phyloP scores from a whole-genome alignment of 495 filamentous ascomycete genomes.

The Lophiotrema nucula region DNA sequence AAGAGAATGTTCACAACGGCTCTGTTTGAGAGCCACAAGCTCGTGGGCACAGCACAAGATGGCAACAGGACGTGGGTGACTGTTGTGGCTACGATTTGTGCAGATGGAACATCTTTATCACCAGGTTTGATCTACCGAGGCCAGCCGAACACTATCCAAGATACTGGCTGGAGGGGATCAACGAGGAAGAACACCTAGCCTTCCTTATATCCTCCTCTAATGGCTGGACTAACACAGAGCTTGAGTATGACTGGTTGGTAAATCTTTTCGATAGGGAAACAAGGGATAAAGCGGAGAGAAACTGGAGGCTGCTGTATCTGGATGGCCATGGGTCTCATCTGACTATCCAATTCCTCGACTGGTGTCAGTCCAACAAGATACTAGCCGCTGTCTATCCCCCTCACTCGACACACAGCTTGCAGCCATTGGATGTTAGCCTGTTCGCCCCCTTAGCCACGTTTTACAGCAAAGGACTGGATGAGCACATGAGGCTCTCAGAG shows the following conservation, averaged over 20 bases:
- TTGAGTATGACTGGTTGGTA: constrained; percentile 17
- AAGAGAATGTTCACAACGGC: constrained; percentile 1
- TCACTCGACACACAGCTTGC: constrained; percentile 24
- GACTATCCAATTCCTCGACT: constrained; percentile 19
- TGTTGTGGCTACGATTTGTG: constrained; percentile 18
- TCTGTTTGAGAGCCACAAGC: background rate
- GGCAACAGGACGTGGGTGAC: constrained; percentile 12
- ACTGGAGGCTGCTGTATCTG: constrained; percentile 15
- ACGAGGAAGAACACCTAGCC: background rate
- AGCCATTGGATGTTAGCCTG: constrained; percentile 22
- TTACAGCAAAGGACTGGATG: background rate
- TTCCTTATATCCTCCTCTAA: constrained; percentile 10
- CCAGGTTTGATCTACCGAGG: constrained; percentile 17
- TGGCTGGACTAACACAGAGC: constrained; percentile 23
- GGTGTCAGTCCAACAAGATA: constrained; percentile 4
- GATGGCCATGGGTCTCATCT: constrained; percentile 21
- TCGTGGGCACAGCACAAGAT: constrained; percentile 13
- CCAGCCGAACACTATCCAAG: constrained; percentile 2
- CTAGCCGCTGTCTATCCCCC: constrained; percentile 4
- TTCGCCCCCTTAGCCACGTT: background rate
- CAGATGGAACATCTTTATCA: constrained; percentile 14
- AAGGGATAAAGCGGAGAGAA: constrained; percentile 4
- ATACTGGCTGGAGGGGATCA: constrained; percentile 22
- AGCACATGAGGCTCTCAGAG: background rate
- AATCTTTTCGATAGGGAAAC: constrained; percentile 20